A percentile compares a stretch with the other conserved stretches of the same genome.
These are phyloP conservation scores for Naganishia liquefaciens DNA, from an alignment of 1,284 basidiomycete species.

Conservation along the genomic window DNA sequence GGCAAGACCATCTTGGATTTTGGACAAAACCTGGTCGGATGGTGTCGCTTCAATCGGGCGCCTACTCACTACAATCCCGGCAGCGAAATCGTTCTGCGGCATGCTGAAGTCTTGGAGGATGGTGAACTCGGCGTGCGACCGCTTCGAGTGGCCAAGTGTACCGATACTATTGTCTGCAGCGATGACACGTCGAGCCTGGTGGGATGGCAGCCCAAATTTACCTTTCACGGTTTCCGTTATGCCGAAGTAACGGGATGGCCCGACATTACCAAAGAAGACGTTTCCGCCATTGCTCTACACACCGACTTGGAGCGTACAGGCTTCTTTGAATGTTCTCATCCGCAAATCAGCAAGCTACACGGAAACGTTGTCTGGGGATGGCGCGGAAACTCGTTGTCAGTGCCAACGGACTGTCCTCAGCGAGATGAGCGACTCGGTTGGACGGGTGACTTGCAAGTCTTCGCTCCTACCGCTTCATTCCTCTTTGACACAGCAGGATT, in stretches of 20 bases:
- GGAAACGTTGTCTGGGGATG: conserved; percentile 40
- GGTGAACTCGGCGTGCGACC: conserved; percentile 42
- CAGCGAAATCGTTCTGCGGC: conserved; percentile 34
- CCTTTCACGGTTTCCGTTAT: conserved; percentile 41
- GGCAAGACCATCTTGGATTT: conserved; percentile 46
- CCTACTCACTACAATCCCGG: conserved; percentile 4
- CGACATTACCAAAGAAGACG: conserved; percentile 27
- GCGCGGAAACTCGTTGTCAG: conserved; percentile 40
- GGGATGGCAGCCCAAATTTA: conserved; percentile 37
- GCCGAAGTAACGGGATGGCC: conserved; percentile 34
- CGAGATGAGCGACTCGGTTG: conserved; percentile 42
- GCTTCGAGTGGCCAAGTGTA: conserved; percentile 36
- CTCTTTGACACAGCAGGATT: conserved; percentile 41
- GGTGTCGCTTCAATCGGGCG: conserved; percentile 36
- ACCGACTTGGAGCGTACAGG: conserved; percentile 41
- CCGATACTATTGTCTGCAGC: conserved; percentile 35
- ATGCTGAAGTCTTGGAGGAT: conserved; percentile 44
- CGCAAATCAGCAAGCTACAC: conserved; percentile 38
- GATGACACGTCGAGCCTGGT: not conserved
- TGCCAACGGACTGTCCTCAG: conserved; percentile 46
- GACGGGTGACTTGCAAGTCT: conserved; percentile 42
- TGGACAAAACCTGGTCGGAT: conserved; percentile 48
- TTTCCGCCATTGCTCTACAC: conserved; percentile 39
- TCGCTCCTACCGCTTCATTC: conserved; percentile 40
- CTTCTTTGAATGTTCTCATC: conserved; percentile 39